Conservation (phyloP, 805 yeast genomes). For the Hanseniaspora pseudoguilliermondii region DNA sequence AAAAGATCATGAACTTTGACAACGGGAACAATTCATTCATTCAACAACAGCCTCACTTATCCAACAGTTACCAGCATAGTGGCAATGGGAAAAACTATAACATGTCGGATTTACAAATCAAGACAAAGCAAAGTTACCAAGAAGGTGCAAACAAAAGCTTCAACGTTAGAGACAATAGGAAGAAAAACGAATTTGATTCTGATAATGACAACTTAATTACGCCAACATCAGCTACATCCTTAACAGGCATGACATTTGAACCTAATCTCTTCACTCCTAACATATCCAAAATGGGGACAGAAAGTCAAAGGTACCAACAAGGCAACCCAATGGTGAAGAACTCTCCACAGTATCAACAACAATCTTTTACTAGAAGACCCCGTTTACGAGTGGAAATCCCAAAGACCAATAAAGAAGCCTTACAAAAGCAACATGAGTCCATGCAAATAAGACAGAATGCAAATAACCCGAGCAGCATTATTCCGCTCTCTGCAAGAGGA, state of each 20-base stretch:
- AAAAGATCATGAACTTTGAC: neutral
- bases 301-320: constrained; percentile 16
- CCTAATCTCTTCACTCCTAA: constrained; percentile 27
- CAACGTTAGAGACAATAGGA: neutral
- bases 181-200: constrained; percentile 8
- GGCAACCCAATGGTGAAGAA: neutral
- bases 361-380: constrained; percentile 7
- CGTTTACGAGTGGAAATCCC: constrained; percentile 10
- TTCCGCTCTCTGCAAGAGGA: constrained; percentile 4
- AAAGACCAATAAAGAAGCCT: constrained; percentile 1
- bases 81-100: constrained; percentile 11
- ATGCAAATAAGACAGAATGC: neutral
- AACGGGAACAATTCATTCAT: neutral
- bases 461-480: constrained; percentile 4
- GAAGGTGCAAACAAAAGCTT: neutral
- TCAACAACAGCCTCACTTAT: neutral
- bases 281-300: neutral
- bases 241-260: constrained; percentile 20
- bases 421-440: neutral
- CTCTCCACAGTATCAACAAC: constrained; percentile 22
- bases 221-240: constrained; percentile 18
- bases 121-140: neutral
- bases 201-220: constrained; percentile 18
- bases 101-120: neutral
- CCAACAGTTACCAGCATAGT: constrained; percentile 10